A percentile compares a stretch with the other conserved stretches of the same genome.
Conservation (phyloP, 805 yeast species). For the Starmerella apicola region DNA sequence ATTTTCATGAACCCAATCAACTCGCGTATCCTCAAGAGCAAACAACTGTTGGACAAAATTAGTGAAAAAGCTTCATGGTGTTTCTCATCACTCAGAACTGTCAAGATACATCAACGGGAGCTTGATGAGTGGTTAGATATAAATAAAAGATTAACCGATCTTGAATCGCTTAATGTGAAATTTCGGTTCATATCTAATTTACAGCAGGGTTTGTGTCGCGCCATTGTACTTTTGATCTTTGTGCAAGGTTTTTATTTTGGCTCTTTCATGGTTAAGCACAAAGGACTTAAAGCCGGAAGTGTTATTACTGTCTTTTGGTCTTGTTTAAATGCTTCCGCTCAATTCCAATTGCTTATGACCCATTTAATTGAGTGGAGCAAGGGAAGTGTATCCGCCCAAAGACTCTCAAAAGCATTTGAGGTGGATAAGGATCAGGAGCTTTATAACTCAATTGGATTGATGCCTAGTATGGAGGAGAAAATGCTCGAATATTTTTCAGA, state of each 20-base stretch:
- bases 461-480: conserved; percentile 7
- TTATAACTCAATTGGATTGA: conserved; percentile 21
- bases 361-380: conserved; percentile 53
- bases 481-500: background rate
- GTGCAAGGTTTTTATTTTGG: conserved; percentile 94
- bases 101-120: conserved; percentile 51
- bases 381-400: conserved; percentile 55
- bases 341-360: conserved; percentile 42
- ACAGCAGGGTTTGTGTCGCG: conserved; percentile 46
- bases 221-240: conserved; percentile 58
- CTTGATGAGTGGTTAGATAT: conserved; percentile 39
- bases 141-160: conserved; percentile 26
- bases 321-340: conserved; percentile 58
- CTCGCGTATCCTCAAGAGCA: conserved; percentile 42
- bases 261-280: conserved; percentile 43
- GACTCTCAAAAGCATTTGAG: conserved; percentile 35
- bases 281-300: conserved; percentile 42
- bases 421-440: conserved; percentile 9
- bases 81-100: conserved; percentile 44
- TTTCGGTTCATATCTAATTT: conserved; percentile 36
- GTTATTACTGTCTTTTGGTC: conserved; percentile 77
- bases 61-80: conserved; percentile 62
- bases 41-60: conserved; percentile 40
- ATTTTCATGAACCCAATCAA: conserved; percentile 42
- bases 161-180: conserved; percentile 32